These are phyloP conservation scores for Ramularia collo-cygni DNA, from an alignment of 2,329 filamentous ascomycete genomes.

Conservation along the genomic window DNA sequence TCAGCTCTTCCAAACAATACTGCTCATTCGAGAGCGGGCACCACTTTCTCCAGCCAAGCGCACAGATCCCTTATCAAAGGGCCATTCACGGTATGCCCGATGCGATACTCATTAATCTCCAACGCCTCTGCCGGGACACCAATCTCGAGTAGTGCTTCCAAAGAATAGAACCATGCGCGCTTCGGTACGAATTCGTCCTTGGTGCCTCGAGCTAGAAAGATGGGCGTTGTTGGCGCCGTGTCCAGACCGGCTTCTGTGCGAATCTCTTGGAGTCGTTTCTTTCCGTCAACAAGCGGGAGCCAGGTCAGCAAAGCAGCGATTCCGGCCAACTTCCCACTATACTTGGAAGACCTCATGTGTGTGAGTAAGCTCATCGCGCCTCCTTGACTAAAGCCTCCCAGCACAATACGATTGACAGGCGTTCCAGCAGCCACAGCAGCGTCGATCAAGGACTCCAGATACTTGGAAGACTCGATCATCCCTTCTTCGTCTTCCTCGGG, in stretches of 20 bases:
- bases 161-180: slow-evolving; percentile 27
- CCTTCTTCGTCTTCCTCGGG: slow-evolving; percentile 43
- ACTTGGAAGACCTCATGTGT: slow-evolving; percentile 34
- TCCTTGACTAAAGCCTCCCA: slow-evolving; percentile 45
- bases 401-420: slow-evolving; percentile 36
- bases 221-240: slow-evolving; percentile 33
- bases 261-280: slow-evolving; percentile 8
- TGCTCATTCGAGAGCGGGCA: slow-evolving; percentile 24
- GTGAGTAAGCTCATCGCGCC: slow-evolving; percentile 40
- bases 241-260: slow-evolving; percentile 3
- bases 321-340: slow-evolving; percentile 34
- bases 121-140: slow-evolving; percentile 33
- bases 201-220: slow-evolving; percentile 42
- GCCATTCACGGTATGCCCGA: slow-evolving; percentile 39
- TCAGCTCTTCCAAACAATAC: no score
- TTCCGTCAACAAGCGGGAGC: slow-evolving; percentile 34
- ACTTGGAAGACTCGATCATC: slow-evolving; percentile 34
- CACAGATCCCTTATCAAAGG: slow-evolving; percentile 41
- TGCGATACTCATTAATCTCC: slow-evolving; percentile 40
- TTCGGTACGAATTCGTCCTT: slow-evolving; percentile 42
- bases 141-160: slow-evolving; percentile 33
- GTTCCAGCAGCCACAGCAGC: slow-evolving; percentile 36
- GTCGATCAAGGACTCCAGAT: slow-evolving; percentile 39
- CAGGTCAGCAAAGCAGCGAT: slow-evolving; percentile 40
- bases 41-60: slow-evolving; percentile 33